A percentile compares a stretch with the other conserved stretches of the same genome.
Evolutionary conservation across 2,329 filamentous ascomycete genomes (phyloP).

Genomic region (Colletotrichum tabaci): DNA sequence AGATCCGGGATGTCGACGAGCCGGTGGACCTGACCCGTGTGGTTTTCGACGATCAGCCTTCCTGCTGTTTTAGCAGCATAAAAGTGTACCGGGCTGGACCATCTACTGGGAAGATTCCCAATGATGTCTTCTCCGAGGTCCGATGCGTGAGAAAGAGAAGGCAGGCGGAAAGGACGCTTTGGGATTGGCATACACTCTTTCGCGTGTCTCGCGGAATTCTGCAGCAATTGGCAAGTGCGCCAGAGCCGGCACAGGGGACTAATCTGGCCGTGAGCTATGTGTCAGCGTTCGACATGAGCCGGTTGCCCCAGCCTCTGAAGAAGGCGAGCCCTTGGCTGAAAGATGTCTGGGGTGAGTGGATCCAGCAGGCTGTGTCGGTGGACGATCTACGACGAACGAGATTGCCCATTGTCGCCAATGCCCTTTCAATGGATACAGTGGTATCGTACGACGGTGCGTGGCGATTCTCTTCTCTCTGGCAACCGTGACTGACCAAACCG

Average conservation of each 20-base stretch:
- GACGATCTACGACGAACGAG: conserved; percentile 8
- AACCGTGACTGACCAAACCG: neutral
- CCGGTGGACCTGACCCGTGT: neutral
- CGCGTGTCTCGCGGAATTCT: conserved; percentile 9
- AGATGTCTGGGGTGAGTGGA: conserved; percentile 9
- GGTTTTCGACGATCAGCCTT: neutral
- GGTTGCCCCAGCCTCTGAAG: conserved; percentile 4
- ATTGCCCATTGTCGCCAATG: conserved; percentile 7
- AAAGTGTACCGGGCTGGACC: neutral
- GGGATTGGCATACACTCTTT: conserved; percentile 14
- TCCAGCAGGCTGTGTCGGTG: conserved; percentile 6
- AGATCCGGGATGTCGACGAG: neutral
- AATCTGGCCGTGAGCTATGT: neutral
- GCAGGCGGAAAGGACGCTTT: neutral
- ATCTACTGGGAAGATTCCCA: neutral
- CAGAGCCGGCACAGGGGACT: neutral
- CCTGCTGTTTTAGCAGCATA: neutral
- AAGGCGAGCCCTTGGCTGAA: neutral
- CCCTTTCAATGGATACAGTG: conserved; percentile 5
- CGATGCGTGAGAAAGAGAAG: neutral
- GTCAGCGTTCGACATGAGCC: conserved; percentile 6
- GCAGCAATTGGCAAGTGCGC: conserved; percentile 4
- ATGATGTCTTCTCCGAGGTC: conserved; percentile 1
- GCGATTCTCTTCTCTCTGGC: neutral
- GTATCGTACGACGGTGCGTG: neutral